phyloP scores from a whole-genome alignment of 139 green algal genomes.

The Tetradesmus obliquus region DNA sequence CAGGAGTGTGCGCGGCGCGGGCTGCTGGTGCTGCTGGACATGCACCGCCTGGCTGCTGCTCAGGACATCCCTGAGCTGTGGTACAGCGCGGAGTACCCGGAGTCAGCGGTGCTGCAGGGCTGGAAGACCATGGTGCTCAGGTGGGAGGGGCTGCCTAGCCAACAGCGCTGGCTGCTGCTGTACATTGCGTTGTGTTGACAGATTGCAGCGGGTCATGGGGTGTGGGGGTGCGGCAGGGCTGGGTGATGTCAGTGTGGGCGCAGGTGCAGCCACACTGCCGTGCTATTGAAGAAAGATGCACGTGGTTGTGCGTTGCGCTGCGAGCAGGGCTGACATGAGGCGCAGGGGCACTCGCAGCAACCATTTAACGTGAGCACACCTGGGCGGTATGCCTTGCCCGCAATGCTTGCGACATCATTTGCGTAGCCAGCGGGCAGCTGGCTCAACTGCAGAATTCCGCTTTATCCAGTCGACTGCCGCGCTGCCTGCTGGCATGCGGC shows the following conservation, averaged over 20 bases:
- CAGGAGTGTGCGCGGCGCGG: slow-evolving; percentile 39
- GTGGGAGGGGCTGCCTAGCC: neutral
- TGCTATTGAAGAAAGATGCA: too few relatives aligned
- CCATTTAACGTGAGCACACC: too few relatives aligned
- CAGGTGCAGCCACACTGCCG: too few relatives aligned
- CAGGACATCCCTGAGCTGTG: slow-evolving; percentile 52
- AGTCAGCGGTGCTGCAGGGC: slow-evolving; percentile 38
- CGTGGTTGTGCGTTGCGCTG: too few relatives aligned
- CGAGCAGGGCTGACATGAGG: too few relatives aligned
- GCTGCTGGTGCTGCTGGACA: slow-evolving; percentile 56
- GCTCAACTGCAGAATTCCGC: neutral
- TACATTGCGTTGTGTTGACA: too few relatives aligned
- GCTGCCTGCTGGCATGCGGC: neutral
- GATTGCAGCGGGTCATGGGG: too few relatives aligned
- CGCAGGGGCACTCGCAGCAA: too few relatives aligned
- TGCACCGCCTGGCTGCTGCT: slow-evolving; percentile 48
- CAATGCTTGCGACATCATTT: neutral
- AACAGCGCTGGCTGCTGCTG: too few relatives aligned
- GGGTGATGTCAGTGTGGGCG: too few relatives aligned
- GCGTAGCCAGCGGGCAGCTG: neutral
- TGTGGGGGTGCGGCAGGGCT: too few relatives aligned
- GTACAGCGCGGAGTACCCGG: slow-evolving; percentile 37
- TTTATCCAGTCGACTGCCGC: too few relatives aligned
- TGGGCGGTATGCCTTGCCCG: neutral
- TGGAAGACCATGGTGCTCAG: slow-evolving; percentile 45